Percentiles rank a stretch among this genome's conserved stretches.
Evolutionary conservation across 2,329 filamentous ascomycete species (phyloP).

Genomic region (Fusarium sp.): DNA sequence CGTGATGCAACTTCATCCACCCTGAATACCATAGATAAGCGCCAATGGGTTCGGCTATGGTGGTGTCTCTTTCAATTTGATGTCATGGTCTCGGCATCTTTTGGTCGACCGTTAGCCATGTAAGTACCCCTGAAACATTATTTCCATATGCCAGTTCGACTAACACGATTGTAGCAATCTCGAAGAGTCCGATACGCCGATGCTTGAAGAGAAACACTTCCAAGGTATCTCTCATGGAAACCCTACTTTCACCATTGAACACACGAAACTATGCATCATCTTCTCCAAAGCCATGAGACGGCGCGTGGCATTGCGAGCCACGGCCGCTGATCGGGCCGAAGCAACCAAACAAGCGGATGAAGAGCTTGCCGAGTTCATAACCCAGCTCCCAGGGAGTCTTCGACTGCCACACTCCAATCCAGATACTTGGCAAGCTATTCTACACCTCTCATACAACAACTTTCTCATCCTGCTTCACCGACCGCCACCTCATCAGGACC

Average conservation of each 20-base stretch:
- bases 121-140: conserved; percentile 37
- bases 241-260: conserved; percentile 62
- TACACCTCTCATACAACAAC: conserved; percentile 56
- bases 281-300: conserved; percentile 58
- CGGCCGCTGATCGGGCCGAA: conserved; percentile 46
- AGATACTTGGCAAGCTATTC: conserved; percentile 51
- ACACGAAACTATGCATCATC: conserved; percentile 65
- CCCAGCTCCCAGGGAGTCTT: conserved; percentile 49
- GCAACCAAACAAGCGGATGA: conserved; percentile 52
- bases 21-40: conserved; percentile 52
- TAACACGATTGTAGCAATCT: conserved; percentile 54
- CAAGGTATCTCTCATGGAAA: conserved; percentile 59
- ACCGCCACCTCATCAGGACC: conserved; percentile 43
- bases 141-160: neutral
- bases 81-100: conserved; percentile 55
- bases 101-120: conserved; percentile 68
- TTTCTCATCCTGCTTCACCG: conserved; percentile 56
- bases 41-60: conserved; percentile 58
- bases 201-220: conserved; percentile 62
- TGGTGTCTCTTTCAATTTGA: conserved; percentile 61
- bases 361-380: conserved; percentile 52
- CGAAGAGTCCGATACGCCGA: conserved; percentile 66
- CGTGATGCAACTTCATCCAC: conserved; percentile 52
- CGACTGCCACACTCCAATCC: conserved; percentile 42
- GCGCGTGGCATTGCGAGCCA: conserved; percentile 46